phyloP scores from a whole-genome alignment of 2,329 filamentous ascomycete species.

The Penicillium sp. region DNA sequence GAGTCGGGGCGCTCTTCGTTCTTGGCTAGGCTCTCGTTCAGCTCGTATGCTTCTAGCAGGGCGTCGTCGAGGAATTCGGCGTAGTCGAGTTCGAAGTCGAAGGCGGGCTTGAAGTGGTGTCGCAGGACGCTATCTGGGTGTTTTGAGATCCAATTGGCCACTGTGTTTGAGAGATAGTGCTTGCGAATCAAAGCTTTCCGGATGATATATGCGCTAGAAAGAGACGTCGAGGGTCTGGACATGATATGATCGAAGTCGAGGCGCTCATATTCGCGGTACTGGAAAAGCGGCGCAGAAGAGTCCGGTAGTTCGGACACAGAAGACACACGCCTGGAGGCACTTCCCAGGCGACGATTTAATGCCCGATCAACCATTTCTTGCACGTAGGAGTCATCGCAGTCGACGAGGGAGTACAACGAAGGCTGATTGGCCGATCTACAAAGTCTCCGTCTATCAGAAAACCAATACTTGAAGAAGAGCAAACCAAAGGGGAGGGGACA shows the following conservation, averaged over 20 bases:
- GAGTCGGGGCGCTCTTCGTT: slow-evolving; percentile 59
- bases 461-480: slow-evolving; percentile 8
- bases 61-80: slow-evolving; percentile 94
- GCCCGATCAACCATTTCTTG: slow-evolving; percentile 73
- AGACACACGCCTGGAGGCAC: slow-evolving; percentile 49
- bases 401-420: slow-evolving; percentile 60
- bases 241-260: slow-evolving; percentile 74
- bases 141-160: slow-evolving; percentile 78
- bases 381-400: slow-evolving; percentile 83
- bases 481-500: slow-evolving; percentile 13
- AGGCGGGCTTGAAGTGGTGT: slow-evolving; percentile 64
- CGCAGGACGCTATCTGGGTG: slow-evolving; percentile 62
- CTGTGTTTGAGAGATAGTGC: slow-evolving; percentile 78
- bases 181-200: slow-evolving; percentile 94
- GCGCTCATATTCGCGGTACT: slow-evolving; percentile 77
- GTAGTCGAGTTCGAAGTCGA: slow-evolving; percentile 90
- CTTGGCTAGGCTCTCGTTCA: slow-evolving; percentile 64
- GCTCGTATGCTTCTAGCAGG: slow-evolving; percentile 77
- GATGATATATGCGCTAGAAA: slow-evolving; percentile 87
- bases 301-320: slow-evolving; percentile 42
- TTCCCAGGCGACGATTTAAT: slow-evolving; percentile 55
- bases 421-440: slow-evolving; percentile 32
- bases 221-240: slow-evolving; percentile 50
- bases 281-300: slow-evolving; percentile 50
- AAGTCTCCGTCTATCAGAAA: slow-evolving; percentile 29